Base-by-base conservation (phyloP, 2,329 filamentous ascomycete species). In the Dothideomycetes sp. region DNA sequence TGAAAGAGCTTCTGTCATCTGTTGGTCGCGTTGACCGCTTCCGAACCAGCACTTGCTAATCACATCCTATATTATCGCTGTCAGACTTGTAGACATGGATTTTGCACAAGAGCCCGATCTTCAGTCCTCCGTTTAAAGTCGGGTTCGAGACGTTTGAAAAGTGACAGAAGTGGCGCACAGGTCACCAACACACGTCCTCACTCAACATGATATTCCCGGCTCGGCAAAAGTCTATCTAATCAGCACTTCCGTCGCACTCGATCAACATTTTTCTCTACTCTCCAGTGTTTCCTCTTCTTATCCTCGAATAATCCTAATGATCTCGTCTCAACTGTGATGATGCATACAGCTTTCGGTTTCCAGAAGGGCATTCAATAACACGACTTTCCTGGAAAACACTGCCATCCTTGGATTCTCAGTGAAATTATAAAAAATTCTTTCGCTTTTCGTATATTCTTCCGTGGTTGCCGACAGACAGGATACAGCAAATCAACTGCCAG, bases 181-280 rank as follows among this genome's bases (percentile, higher is more conserved):
- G 3, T 10, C 23, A 19, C 35, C 19, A 10, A 4, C 27, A 25
- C 20, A 22, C 15, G 8, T 16, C 20, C 22, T 17, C 22, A n/a
- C 23, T 11, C 8, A 24, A 24, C 4, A 33, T n/a, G n/a, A n/a
- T 33, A 28, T 28, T 41, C 16, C 37, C 37, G 36, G 36, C 23
- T 29, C 28, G 36, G 36, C 28, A 32, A 39, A 39, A 31, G 15
- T 29, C 34, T 15, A 39, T 18, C 36, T 39, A 30, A 39, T 39
- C 35, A 31, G n/a, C 19, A 25, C 25, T 31, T 20, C 13, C 25
- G 29, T 10, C 36, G 32, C 36, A 39, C 36, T 27, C 36, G 37
- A 41, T 30, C 37, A 41, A 41, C 32, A 23, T 41, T 41, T 40
- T 41, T 41, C 18, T 33, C 20, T 16, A 27, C 18, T n/a, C n/a